Base-by-base conservation (phyloP, 345 rosid species). In the Salix udensis region DNA sequence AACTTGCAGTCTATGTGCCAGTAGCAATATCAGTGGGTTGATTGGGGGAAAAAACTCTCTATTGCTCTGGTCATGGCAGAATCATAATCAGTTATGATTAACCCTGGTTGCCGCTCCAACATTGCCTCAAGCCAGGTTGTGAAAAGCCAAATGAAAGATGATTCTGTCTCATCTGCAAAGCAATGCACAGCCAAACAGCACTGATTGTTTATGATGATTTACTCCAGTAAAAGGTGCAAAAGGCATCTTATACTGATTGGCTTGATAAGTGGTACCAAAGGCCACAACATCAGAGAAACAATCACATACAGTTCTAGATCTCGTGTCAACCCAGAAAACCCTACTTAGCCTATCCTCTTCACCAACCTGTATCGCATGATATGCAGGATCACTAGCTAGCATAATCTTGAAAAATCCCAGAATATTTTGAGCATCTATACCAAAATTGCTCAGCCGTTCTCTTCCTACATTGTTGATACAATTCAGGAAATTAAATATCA, bases 151-250 rank as follows among this genome's bases (percentile, higher is more conserved):
- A 77, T 18, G 77, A 81, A 84, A 1, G 81, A 74, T 8, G 81
- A 77, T 44, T 82, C 83, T 4, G 80, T 70, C 76, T 79, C 81
- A 68, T 84, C 83, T 36, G 83, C 71, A 7, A 7, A 84, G 73
- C 58, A 84, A 62, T 19, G 85, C 85, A 69, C 84, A 78, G 40
- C 82, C 82, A 72, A 85, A 82, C 52, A 85, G 40, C 28, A 82
- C 75, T 6, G 78, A 70, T 70, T 85, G 84, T n/a, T 75, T 76
- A 66, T 82, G 80, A 76, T 85, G 84, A 71, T 85, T 80, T 37
- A 80, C 70, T n/a, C 85, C 82, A 23, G 70, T 70, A 68, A 75
- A 80, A 64, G 85, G 80, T 19, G 85, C 84, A 70, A 78, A 78
- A 39, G 85, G 87, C 60, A 80, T 73, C 67, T 72, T 74, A 70